Evolutionary conservation across 2,329 filamentous ascomycete species (phyloP).

Genomic region (Fusarium sp.): DNA sequence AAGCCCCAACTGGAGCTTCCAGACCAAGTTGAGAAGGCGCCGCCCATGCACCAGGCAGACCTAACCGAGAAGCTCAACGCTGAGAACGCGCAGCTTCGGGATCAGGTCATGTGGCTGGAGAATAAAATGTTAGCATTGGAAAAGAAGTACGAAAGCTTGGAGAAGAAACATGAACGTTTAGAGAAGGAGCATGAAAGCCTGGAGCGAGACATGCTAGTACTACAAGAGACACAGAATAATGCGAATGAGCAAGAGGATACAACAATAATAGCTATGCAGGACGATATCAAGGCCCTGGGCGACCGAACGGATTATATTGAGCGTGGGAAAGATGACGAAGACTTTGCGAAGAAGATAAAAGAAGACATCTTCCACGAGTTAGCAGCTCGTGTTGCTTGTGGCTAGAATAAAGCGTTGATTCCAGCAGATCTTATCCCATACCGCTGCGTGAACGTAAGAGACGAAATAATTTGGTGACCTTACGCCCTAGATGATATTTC

Average conservation of each 20-base stretch:
- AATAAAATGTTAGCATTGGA: not conserved
- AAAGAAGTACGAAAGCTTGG: not conserved
- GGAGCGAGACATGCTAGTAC: not conserved
- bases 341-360: slow-evolving; percentile 4
- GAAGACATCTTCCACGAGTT: slow-evolving; percentile 5
- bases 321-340: not conserved
- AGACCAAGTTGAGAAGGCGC: not conserved
- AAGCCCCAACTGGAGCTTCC: not conserved
- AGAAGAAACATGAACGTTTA: not conserved
- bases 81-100: not conserved
- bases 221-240: not conserved
- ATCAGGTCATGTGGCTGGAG: not conserved
- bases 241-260: not conserved
- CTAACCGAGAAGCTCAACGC: not conserved
- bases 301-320: not conserved
- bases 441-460: not conserved
- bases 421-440: not conserved
- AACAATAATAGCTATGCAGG: slow-evolving; percentile 2
- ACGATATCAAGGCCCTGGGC: not conserved
- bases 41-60: not conserved
- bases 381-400: not conserved
- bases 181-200: not conserved
- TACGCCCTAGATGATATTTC: not conserved
- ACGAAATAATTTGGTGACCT: not conserved
- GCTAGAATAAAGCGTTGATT: not conserved